These are phyloP conservation scores for Hypoxylon perforatum DNA, from an alignment of 495 filamentous ascomycete genomes.

Conservation along the genomic window DNA sequence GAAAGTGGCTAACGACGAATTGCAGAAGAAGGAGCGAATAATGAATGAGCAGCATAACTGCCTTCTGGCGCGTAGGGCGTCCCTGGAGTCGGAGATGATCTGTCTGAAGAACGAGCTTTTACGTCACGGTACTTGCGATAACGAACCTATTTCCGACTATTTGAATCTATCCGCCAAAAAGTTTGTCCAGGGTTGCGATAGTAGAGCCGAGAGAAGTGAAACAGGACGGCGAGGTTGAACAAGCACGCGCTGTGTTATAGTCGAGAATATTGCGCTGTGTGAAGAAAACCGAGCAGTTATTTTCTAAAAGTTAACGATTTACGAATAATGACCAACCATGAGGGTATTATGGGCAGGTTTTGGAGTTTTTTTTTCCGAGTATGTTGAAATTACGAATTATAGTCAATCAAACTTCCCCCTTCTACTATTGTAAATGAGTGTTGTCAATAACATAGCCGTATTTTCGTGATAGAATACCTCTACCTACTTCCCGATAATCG, in stretches of 20 bases:
- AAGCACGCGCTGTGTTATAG: neutral
- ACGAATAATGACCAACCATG: too few species aligned
- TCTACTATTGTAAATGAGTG: too few species aligned
- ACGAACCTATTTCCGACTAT: constrained; percentile 29
- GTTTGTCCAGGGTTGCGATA: constrained; percentile 19
- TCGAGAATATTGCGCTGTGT: constrained; percentile 3
- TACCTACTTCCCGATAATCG: too few species aligned
- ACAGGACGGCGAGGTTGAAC: neutral
- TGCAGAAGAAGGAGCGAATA: constrained; percentile 27
- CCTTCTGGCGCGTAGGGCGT: constrained; percentile 21
- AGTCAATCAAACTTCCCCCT: neutral
- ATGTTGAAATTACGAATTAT: too few species aligned
- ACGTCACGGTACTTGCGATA: constrained; percentile 33
- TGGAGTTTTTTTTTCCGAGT: too few species aligned
- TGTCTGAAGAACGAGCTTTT: constrained; percentile 34
- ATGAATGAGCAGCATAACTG: constrained; percentile 28
- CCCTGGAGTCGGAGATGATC: constrained; percentile 37
- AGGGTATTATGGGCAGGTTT: too few species aligned
- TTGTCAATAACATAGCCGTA: too few species aligned
- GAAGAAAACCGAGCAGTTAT: neutral
- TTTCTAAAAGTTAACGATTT: neutral
- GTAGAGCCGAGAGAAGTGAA: neutral
- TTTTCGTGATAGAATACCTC: too few species aligned
- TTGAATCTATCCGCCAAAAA: constrained; percentile 29
- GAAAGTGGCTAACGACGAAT: constrained; percentile 27